A percentile compares a stretch with the other conserved stretches of the same genome.
Conservation (phyloP, 805 yeast genomes). For the Candida oleophila region DNA sequence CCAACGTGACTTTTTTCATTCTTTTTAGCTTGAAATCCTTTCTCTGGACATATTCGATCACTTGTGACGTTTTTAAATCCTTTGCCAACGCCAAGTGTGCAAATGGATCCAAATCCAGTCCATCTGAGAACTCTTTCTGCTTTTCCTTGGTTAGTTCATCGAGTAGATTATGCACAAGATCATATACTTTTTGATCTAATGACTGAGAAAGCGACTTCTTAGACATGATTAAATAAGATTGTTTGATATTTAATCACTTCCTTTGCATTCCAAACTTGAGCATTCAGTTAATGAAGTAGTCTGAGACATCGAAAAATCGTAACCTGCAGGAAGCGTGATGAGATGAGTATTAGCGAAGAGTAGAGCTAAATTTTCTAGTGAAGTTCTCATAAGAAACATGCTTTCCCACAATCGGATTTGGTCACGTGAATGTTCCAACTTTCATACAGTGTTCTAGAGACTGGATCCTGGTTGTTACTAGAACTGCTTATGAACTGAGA, state of each 20-base stretch:
- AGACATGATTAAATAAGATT: background rate
- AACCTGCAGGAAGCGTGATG: background rate
- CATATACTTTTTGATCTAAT: constrained; percentile 57
- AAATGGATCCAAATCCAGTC: constrained; percentile 36
- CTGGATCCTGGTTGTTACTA: too few species aligned
- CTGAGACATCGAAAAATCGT: background rate
- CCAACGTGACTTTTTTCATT: constrained; percentile 62
- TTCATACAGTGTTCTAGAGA: too few species aligned
- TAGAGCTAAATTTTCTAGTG: too few species aligned
- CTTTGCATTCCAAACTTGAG: too few species aligned
- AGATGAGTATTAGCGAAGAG: too few species aligned
- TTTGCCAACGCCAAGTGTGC: constrained; percentile 57
- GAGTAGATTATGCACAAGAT: constrained; percentile 53
- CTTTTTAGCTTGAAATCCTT: constrained; percentile 69
- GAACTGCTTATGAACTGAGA: too few species aligned
- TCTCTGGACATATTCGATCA: constrained; percentile 56
- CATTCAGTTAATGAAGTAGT: too few species aligned
- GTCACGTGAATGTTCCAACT: too few species aligned
- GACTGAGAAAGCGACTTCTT: constrained; percentile 13
- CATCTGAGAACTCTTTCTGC: constrained; percentile 24
- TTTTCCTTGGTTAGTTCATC: constrained; percentile 57
- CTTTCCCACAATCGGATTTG: too few species aligned
- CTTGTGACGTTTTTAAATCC: constrained; percentile 52
- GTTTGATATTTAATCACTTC: background rate
- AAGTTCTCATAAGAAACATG: too few species aligned